A percentile compares a stretch with the other conserved stretches of the same genome.
Evolutionary conservation across 2,329 filamentous ascomycete species (phyloP).

Genomic region (Phoma sp.): DNA sequence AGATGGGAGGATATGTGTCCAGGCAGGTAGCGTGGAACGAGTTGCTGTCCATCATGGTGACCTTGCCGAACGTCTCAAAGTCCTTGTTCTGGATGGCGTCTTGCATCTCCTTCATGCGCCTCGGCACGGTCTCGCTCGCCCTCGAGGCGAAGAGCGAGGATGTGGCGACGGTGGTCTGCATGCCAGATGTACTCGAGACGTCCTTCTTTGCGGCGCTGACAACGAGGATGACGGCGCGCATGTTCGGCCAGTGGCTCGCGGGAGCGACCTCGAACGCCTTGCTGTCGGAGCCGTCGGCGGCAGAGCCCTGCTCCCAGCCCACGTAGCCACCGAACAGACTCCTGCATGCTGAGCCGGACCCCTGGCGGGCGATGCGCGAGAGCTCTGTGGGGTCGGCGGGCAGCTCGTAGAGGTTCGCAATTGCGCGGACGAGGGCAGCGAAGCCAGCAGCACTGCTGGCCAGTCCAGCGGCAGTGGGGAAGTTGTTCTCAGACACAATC

Average conservation of each 20-base stretch:
- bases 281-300: constrained; percentile 83
- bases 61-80: constrained; percentile 84
- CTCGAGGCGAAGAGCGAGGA: constrained; percentile 85
- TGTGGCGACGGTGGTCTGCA: constrained; percentile 95
- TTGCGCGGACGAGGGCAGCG: constrained; percentile 76
- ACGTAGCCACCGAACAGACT: constrained; percentile 95
- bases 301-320: constrained; percentile 84
- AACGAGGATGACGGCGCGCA: constrained; percentile 91
- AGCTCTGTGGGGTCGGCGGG: constrained; percentile 82
- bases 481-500: constrained; percentile 97
- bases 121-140: constrained; percentile 78
- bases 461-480: constrained; percentile 94
- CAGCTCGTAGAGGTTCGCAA: constrained; percentile 90
- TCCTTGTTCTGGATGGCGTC: constrained; percentile 78
- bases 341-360: constrained; percentile 92
- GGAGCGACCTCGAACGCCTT: constrained; percentile 87
- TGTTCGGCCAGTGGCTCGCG: constrained; percentile 90
- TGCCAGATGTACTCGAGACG: constrained; percentile 88
- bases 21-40: constrained; percentile 94
- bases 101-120: constrained; percentile 85
- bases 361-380: constrained; percentile 88
- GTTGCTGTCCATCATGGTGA: constrained; percentile 97
- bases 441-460: constrained; percentile 71
- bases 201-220: constrained; percentile 95
- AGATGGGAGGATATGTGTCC: constrained; percentile 96